Evolutionary conservation across 2,329 filamentous ascomycete species (phyloP).

Genomic region (Cordyceps pruinosa): DNA sequence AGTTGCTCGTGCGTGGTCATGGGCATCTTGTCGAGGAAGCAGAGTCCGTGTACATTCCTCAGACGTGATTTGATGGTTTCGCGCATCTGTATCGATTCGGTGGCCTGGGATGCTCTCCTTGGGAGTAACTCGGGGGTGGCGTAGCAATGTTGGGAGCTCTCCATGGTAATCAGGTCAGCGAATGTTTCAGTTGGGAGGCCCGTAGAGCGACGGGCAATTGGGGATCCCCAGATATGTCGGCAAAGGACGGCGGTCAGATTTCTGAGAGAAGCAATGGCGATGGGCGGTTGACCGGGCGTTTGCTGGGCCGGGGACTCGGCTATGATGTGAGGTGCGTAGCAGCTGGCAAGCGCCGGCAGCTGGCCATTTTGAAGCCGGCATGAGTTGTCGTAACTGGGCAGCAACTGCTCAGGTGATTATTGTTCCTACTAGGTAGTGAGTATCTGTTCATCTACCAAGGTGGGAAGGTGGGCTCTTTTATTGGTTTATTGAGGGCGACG

Average conservation of each 20-base stretch:
- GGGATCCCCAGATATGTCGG: neutral
- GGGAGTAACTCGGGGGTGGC: too few species aligned
- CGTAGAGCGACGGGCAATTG: too few species aligned
- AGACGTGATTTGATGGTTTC: neutral
- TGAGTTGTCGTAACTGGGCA: neutral
- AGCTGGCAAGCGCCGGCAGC: neutral
- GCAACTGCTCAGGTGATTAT: neutral
- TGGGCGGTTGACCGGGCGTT: neutral
- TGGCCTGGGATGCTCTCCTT: neutral
- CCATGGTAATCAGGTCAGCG: too few species aligned
- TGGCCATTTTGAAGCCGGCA: neutral
- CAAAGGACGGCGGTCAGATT: neutral
- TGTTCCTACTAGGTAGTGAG: too few species aligned
- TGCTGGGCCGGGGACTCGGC: neutral
- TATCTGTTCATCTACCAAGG: too few species aligned
- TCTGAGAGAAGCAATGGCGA: neutral
- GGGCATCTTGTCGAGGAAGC: neutral
- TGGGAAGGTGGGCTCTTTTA: too few species aligned
- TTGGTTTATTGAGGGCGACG: too few species aligned
- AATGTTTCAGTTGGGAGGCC: too few species aligned
- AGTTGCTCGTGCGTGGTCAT: neutral
- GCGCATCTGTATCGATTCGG: neutral
- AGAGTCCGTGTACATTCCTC: neutral
- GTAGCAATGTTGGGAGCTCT: too few species aligned
- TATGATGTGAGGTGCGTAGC: neutral